Conservation (phyloP, 805 yeast species). For the Metschnikowia vanudenii region DNA sequence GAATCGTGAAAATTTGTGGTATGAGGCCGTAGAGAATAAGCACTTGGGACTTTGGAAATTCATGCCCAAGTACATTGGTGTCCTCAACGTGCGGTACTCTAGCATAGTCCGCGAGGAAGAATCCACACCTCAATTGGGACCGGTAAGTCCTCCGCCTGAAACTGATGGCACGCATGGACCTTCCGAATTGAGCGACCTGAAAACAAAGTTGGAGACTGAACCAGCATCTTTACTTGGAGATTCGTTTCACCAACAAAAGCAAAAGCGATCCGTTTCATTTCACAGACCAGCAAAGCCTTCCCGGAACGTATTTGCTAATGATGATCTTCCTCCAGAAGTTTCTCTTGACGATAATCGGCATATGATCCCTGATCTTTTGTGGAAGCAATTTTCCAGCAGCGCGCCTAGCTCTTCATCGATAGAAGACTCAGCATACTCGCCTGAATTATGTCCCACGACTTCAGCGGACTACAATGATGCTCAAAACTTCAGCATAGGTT, state of each 20-base stretch:
- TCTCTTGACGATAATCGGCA: slow-evolving; percentile 88
- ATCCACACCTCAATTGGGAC: slow-evolving; percentile 13
- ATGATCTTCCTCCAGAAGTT: slow-evolving; percentile 67
- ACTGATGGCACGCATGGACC: not conserved
- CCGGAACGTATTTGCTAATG: slow-evolving; percentile 5
- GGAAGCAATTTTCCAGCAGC: slow-evolving; percentile 55
- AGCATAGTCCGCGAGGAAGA: slow-evolving; percentile 40
- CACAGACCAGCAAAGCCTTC: slow-evolving; percentile 8
- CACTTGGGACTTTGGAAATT: slow-evolving; percentile 77
- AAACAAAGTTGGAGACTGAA: not conserved
- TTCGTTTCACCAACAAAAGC: not conserved
- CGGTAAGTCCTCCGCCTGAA: slow-evolving; percentile 6
- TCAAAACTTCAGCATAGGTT: slow-evolving; percentile 25
- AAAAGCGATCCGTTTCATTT: slow-evolving; percentile 5
- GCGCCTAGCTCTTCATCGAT: slow-evolving; percentile 20
- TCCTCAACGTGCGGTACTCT: slow-evolving; percentile 81
- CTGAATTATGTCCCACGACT: slow-evolving; percentile 4
- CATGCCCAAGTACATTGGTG: slow-evolving; percentile 95
- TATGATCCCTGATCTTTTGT: slow-evolving; percentile 79
- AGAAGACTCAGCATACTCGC: slow-evolving; percentile 9
- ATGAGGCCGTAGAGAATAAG: slow-evolving; percentile 77
- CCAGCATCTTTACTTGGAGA: not conserved
- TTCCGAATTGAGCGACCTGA: not conserved
- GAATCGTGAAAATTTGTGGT: slow-evolving; percentile 87
- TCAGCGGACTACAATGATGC: slow-evolving; percentile 14